Base-by-base conservation (phyloP, 768 basidiomycete species). In the Mycena filopes region DNA sequence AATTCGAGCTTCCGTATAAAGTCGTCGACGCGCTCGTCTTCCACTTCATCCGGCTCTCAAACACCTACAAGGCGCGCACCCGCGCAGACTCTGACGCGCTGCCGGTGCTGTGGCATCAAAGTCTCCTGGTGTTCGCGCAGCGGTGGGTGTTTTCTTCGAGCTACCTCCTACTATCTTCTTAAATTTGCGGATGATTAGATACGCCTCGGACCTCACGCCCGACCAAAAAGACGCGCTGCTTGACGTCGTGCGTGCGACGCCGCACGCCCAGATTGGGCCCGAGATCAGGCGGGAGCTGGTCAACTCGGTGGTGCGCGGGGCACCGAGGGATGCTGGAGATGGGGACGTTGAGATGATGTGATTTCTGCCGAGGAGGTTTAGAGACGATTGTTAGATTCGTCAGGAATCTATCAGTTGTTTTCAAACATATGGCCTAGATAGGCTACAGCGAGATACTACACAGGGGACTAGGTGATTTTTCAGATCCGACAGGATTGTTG, bases 101-200 rank as follows among this genome's bases (percentile, higher is more conserved):
- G 31, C 97, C 98, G n/a, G 98, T 99, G 15, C 83, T 99, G 13
- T 99, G 98, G 98, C 95, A 99, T 76, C 98, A 99, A 78, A 94
- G 93, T 76, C 83, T 99, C 57, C 84, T 99, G 25, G 94, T 96
- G 4, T 98, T 99, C 75, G 89, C 87, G 41, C 98, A 99, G 79
- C 83, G 97, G 96, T 95, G 65, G 46, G 72, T 60, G 13, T 18
- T 20, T 77, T 75, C 57, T 20, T 48, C 43, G 31, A n/a, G 2
- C 20, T 58, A 20, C 56, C 16, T 66, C 68, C 15, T 36, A 28
- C 20, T 18, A 42, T 28, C 55, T 29, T 65, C 21, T 6, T 12
- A 12, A 25, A 23, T 61, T 11, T 48, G n/a, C 31, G 31, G 7
- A 40, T 6, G 72, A 45, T 26, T 46, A 98, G 96, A 73, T 99